Conservation (phyloP, 495 filamentous ascomycete species). For the Glarea lozoyensis region DNA sequence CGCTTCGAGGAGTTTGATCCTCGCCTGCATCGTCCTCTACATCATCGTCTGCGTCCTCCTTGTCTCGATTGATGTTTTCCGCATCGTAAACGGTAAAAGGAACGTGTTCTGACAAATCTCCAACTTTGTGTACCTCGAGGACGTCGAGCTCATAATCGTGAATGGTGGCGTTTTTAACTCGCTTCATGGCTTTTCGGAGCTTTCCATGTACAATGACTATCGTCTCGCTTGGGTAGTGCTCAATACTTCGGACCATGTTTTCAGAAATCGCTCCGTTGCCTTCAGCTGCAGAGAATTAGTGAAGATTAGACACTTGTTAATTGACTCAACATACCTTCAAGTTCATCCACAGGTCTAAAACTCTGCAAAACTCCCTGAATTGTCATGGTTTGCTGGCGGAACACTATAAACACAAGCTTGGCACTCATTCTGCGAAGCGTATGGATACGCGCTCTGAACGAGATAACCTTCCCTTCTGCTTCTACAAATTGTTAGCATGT, state of each 20-base stretch:
- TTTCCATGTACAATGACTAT: slow-evolving; percentile 71
- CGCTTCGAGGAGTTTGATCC: too few relatives aligned
- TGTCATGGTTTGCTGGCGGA: slow-evolving; percentile 44
- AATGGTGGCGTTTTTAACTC: slow-evolving; percentile 70
- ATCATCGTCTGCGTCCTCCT: slow-evolving; percentile 16
- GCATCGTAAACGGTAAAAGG: slow-evolving; percentile 31
- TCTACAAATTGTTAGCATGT: slow-evolving; percentile 12
- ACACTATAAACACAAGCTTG: slow-evolving; percentile 78
- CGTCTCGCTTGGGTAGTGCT: slow-evolving; percentile 68
- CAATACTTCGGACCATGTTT: slow-evolving; percentile 87
- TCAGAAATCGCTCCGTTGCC: slow-evolving; percentile 17
- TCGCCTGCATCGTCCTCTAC: too few relatives aligned
- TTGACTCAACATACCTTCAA: slow-evolving; percentile 11
- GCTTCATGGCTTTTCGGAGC: slow-evolving; percentile 64
- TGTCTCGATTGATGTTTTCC: slow-evolving; percentile 21
- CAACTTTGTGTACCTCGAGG: slow-evolving; percentile 63
- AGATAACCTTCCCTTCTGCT: slow-evolving; percentile 54
- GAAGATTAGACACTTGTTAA: not conserved
- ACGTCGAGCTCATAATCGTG: slow-evolving; percentile 72
- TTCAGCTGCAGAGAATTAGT: not conserved
- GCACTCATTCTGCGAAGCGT: slow-evolving; percentile 77
- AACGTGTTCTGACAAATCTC: slow-evolving; percentile 32
- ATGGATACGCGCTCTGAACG: slow-evolving; percentile 77
- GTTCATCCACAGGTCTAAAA: slow-evolving; percentile 36
- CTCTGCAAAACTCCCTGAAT: slow-evolving; percentile 70